phyloP scores from a whole-genome alignment of 192 early-diverging fungal species.

The Mortierella hygrophila region DNA sequence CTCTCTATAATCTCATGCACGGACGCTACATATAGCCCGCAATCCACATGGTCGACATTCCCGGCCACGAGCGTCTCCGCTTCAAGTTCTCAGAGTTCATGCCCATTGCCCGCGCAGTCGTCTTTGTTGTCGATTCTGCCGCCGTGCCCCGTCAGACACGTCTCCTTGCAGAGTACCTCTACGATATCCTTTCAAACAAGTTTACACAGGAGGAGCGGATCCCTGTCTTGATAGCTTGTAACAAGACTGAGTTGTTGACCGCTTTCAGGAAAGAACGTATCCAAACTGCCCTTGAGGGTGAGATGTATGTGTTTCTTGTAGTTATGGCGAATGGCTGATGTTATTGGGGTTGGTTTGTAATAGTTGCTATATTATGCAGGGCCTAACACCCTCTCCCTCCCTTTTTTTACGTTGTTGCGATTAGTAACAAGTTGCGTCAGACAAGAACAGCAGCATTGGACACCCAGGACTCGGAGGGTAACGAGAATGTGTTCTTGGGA shows the following conservation, averaged over 20 bases:
- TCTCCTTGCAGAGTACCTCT: slow-evolving; percentile 75
- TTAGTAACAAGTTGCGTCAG: slow-evolving; percentile 72
- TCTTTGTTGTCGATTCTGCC: slow-evolving; percentile 87
- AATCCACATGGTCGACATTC: slow-evolving; percentile 83
- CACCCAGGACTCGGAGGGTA: slow-evolving; percentile 71
- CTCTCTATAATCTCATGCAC: too few relatives aligned
- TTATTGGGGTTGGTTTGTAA: slow-evolving; percentile 15
- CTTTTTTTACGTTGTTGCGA: neutral
- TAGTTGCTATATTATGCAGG: neutral
- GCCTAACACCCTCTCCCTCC: neutral
- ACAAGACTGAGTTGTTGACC: slow-evolving; percentile 84
- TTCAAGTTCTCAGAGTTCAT: slow-evolving; percentile 80
- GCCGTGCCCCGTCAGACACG: slow-evolving; percentile 67
- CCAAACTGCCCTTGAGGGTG: slow-evolving; percentile 76
- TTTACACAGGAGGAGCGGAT: slow-evolving; percentile 68
- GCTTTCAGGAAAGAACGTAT: slow-evolving; percentile 77
- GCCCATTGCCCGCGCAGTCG: slow-evolving; percentile 73
- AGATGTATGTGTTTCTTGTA: slow-evolving; percentile 73
- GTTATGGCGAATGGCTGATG: neutral
- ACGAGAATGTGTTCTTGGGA: slow-evolving; percentile 78
- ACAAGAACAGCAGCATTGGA: slow-evolving; percentile 79
- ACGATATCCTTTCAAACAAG: slow-evolving; percentile 81
- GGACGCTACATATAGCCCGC: slow-evolving; percentile 34
- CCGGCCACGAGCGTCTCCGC: slow-evolving; percentile 88
- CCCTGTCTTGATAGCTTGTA: slow-evolving; percentile 82